Percentiles rank a stretch among this genome's conserved stretches.
Evolutionary conservation across 2,329 filamentous ascomycete genomes (phyloP).

Genomic region (Ilyonectria robusta): DNA sequence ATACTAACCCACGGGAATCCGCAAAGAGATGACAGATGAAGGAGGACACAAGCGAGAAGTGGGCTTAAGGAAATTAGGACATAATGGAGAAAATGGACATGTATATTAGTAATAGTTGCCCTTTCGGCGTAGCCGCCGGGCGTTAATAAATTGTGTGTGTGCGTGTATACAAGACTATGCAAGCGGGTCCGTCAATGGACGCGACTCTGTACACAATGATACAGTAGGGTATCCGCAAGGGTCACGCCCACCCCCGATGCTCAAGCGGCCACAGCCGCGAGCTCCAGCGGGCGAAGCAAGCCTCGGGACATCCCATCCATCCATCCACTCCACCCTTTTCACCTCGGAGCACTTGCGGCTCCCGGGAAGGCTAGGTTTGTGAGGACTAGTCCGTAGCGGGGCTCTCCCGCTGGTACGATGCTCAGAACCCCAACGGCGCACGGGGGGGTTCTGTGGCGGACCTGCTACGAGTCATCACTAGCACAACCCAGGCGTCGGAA

Average conservation of each 20-base stretch:
- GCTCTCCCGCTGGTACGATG: conserved; percentile 46
- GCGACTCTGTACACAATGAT: conserved; percentile 22
- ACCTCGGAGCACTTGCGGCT: conserved; percentile 29
- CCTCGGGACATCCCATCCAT: neutral
- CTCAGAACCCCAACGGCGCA: conserved; percentile 47
- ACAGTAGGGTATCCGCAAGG: conserved; percentile 8
- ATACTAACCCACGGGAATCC: too few species aligned
- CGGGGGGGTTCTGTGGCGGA: conserved; percentile 53
- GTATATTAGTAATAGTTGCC: too few species aligned
- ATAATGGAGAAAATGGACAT: too few species aligned
- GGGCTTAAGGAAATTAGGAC: too few species aligned
- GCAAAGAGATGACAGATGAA: too few species aligned
- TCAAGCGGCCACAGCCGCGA: conserved; percentile 44
- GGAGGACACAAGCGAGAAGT: too few species aligned
- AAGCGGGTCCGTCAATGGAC: conserved; percentile 34
- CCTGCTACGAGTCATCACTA: conserved; percentile 64
- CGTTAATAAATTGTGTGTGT: too few species aligned
- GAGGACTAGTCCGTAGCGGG: conserved; percentile 58
- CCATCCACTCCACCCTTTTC: conserved; percentile 24
- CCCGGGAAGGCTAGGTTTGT: conserved; percentile 42
- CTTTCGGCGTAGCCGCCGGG: too few species aligned
- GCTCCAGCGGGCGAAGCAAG: conserved; percentile 37
- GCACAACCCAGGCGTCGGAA: conserved; percentile 58
- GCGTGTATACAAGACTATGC: conserved; percentile 43
- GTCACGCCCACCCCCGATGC: conserved; percentile 37